A percentile compares a stretch with the other conserved stretches of the same genome.
Evolutionary conservation across 2,329 filamentous ascomycete genomes (phyloP).

Genomic region (Orbilia blumenaviensis): DNA sequence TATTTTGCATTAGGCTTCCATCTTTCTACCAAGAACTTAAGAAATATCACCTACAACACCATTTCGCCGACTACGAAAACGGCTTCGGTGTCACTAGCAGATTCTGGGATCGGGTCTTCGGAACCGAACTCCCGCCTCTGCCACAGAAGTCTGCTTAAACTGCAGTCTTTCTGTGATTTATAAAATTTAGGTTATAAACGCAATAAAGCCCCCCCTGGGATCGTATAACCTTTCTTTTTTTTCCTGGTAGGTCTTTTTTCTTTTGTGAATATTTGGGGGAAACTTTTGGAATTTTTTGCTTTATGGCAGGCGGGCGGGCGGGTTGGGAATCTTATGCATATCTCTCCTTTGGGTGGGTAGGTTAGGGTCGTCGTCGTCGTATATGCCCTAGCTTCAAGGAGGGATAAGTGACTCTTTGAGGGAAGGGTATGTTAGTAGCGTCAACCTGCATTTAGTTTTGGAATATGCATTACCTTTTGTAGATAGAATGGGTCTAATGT

Average conservation of each 20-base stretch:
- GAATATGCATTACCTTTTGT: not conserved
- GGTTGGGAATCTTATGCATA: conserved; percentile 23
- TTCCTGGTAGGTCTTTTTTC: conserved; percentile 6
- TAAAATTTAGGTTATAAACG: too few relatives aligned
- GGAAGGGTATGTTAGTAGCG: not conserved
- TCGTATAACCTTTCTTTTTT: not conserved
- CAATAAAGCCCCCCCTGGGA: not conserved
- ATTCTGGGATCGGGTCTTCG: conserved; percentile 94
- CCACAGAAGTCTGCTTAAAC: conserved; percentile 50
- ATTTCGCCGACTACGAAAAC: conserved; percentile 97
- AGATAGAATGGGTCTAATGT: conserved; percentile 12
- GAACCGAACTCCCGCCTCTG: conserved; percentile 74
- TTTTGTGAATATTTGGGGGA: conserved; percentile 53
- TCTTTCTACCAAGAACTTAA: conserved; percentile 90
- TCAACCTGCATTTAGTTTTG: not conserved
- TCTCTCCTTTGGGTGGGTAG: conserved; percentile 5
- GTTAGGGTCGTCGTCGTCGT: not conserved
- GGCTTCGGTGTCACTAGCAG: conserved; percentile 95
- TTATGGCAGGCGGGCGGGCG: not conserved
- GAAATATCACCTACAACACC: conserved; percentile 96
- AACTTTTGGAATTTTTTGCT: not conserved
- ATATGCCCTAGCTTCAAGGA: not conserved
- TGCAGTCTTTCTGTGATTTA: not conserved
- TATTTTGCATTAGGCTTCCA: conserved; percentile 70
- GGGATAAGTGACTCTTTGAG: not conserved